Base-by-base conservation (phyloP, 1,284 basidiomycete genomes). In the Vanrija sp. region DNA sequence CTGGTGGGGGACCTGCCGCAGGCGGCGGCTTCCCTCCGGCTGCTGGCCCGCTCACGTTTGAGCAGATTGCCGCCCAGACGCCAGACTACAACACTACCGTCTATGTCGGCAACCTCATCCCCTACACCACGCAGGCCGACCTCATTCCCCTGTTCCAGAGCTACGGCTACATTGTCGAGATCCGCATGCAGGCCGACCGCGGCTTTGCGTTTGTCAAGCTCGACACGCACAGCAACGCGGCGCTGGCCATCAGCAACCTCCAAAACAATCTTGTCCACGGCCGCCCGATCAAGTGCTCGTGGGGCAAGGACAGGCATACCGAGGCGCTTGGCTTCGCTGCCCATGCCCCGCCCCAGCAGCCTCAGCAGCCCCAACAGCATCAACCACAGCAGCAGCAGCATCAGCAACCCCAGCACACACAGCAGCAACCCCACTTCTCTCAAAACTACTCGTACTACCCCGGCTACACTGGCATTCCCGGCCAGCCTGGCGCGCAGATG, bases 161-260 rank as follows among this genome's bases (percentile, higher is more conserved):
- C 53, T 97, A 94, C 73, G 95, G 96, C 48, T 96, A 96, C 76
- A 86, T 98, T 48, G 91, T 91, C 62, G 95, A 98, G 78, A 93
- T 98, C 71, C 87, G 95, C 61, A 94, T 98, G 90, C 94, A 98
- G 77, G 85, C 93, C 53, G 95, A 98, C 78, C 87, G 93, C 57
- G 95, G 95, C 27, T 98, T 98, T 73, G 95, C 95, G 0, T 98
- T 98, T 71, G 92, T 98, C 72, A 98, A 97, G 78, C 83, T 98
- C 53, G 94, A 97, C 77, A 92, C 90, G 43, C 95, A 98, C 74
- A 92, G 96, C 73, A 92, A 96, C 70, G 95, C 95, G 48, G 93
- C 95, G 12, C 87, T 91, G 84, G 95, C 95, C 24, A 98, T 98
- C 68, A 87, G 93, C 59, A 89, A 95, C 69, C 80, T 98, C 50